Base-by-base conservation (phyloP, 306 rosid genomes). In the Dryas alaskensis region DNA sequence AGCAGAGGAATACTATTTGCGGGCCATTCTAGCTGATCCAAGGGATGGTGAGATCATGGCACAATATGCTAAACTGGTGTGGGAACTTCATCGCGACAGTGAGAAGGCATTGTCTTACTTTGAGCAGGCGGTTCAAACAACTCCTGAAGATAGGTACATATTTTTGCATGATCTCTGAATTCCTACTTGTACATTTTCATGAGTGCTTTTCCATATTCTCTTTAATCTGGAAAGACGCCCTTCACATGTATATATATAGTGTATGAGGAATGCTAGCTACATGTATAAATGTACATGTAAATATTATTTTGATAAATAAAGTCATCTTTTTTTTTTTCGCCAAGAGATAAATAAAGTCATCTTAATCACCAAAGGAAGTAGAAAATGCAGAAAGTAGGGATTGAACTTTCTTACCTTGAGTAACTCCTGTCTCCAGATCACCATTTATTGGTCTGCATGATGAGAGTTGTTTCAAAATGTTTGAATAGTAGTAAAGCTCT, bases 1-100 rank as follows among this genome's bases (percentile, higher is more conserved):
- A 44, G 96, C 96, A 47, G 89, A 92, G 81, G 77, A 87, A 54
- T 86, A 74, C 77, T 90, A 88, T 74, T 66, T 79, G 3, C 89
- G 79, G 16, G 90, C 93, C 47, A 67, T 86, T 58, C 72, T 60
- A 79, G 88, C 87, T 12, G 89, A 87, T 85, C 98, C 96, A 3
- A 31, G 73, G 10, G 88, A 88, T 8, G 95, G 98, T 54, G 90
- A 88, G 84, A 67, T 75, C 49, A 70, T 87, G 14, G 82, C 90
- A 3, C 84, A 87, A 68, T 90, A 86, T 80, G 99, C 96, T 65
- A 80, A 76, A 63, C 83, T 95, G 61, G 87, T 76, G 65, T 95
- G 97, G 98, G 93, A 95, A 66, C 87, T 78, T 79, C 90, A 89
- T 80, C 90, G 50, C 65, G 97, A 92, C 77, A 60, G 22, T 68